These are phyloP conservation scores for Eucalyptus sp. DNA, from an alignment of 345 rosid species.

Conservation along the genomic window DNA sequence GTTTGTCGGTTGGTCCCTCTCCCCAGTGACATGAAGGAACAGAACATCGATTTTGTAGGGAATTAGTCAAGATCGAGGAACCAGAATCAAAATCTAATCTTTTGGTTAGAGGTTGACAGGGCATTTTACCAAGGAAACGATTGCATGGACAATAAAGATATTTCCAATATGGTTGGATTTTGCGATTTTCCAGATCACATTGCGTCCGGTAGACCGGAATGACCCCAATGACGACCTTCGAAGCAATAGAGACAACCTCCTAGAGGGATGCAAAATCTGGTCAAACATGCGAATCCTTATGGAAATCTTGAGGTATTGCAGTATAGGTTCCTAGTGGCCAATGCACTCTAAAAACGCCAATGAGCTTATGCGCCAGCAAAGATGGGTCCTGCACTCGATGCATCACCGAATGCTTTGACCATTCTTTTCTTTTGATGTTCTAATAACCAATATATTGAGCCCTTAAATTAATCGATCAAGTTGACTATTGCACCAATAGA, in stretches of 20 bases:
- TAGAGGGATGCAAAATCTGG: neutral
- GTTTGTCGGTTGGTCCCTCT: neutral
- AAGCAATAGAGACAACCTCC: neutral
- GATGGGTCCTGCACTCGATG: neutral
- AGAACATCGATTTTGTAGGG: neutral
- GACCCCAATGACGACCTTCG: neutral
- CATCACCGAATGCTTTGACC: neutral
- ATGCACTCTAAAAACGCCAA: neutral
- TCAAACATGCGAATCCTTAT: neutral
- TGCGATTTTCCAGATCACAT: neutral
- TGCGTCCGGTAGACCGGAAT: neutral
- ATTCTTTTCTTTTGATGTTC: neutral
- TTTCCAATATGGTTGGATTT: neutral
- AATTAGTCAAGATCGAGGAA: neutral
- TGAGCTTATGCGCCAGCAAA: neutral
- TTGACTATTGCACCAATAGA: neutral
- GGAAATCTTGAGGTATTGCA: neutral
- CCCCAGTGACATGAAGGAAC: neutral
- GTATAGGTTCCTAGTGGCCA: neutral
- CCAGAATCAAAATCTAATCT: neutral
- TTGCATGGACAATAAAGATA: neutral
- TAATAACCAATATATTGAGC: neutral
- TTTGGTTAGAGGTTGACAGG: neutral
- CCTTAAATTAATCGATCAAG: neutral
- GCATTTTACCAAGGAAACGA: neutral